Evolutionary conservation across 352 stramenopile species (phyloP).

Genomic region (Pythium monospermum): DNA sequence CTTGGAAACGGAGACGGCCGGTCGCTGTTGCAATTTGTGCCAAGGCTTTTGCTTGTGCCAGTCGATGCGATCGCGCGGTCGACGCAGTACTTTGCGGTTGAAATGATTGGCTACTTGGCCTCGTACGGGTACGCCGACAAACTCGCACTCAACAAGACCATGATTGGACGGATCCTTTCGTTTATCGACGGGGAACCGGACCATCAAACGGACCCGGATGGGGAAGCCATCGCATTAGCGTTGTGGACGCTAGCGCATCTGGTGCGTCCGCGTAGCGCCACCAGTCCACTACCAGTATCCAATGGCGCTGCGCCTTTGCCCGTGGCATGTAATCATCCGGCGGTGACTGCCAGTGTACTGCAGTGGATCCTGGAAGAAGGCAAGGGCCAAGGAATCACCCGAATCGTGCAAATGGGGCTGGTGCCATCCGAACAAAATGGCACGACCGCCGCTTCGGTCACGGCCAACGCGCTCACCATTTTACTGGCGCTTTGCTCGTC

Average conservation of each 20-base stretch:
- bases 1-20: slow-evolving; percentile 10
- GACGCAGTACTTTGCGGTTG: slow-evolving; percentile 55
- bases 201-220: slow-evolving; percentile 24
- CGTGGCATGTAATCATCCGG: no score
- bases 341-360: slow-evolving; percentile 10
- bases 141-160: slow-evolving; percentile 26
- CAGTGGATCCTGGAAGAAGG: slow-evolving; percentile 30
- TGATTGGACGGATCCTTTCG: slow-evolving; percentile 33
- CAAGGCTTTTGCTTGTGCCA: slow-evolving; percentile 28
- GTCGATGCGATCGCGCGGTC: slow-evolving; percentile 19
- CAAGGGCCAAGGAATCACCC: slow-evolving; percentile 22
- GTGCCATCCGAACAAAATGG: slow-evolving; percentile 28
- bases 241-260: slow-evolving; percentile 47
- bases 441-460: slow-evolving; percentile 21
- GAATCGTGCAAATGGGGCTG: slow-evolving; percentile 33
- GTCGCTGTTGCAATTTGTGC: slow-evolving; percentile 31
- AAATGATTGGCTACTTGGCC: slow-evolving; percentile 63
- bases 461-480: slow-evolving; percentile 38
- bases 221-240: slow-evolving; percentile 28
- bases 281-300: no score
- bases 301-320: no score
- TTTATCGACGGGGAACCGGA: slow-evolving; percentile 42
- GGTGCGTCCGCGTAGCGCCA: no score
- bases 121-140: slow-evolving; percentile 40
- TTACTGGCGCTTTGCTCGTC: slow-evolving; percentile 22